These are phyloP conservation scores for Globisporangium uncinulatum DNA, from an alignment of 352 stramenopile species.

Conservation along the genomic window DNA sequence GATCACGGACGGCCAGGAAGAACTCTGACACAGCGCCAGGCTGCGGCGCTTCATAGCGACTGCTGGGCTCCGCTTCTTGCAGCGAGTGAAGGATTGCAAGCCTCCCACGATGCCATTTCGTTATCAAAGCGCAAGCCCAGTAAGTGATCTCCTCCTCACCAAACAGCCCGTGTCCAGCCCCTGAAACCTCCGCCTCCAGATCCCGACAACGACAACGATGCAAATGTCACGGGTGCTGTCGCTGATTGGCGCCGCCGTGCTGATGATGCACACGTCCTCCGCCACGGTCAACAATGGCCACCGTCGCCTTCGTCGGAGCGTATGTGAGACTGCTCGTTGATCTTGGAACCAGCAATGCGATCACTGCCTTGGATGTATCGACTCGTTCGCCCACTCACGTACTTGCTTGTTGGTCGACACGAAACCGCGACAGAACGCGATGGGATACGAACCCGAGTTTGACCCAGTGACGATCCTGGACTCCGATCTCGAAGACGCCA, in stretches of 20 bases:
- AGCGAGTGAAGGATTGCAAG: neutral
- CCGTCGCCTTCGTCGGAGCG: neutral
- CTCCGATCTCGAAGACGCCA: neutral
- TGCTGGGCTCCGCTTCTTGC: neutral
- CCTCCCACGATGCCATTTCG: neutral
- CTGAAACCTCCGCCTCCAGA: too few relatives aligned
- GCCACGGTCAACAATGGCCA: neutral
- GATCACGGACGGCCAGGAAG: neutral
- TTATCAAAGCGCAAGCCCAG: neutral
- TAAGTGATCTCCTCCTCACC: neutral
- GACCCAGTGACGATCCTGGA: neutral
- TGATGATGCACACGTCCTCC: neutral
- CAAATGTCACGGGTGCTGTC: neutral
- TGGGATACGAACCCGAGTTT: neutral
- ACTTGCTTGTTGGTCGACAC: neutral
- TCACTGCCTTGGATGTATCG: neutral
- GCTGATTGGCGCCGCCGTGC: neutral
- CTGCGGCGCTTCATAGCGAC: neutral
- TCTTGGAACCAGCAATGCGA: neutral
- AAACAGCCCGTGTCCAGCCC: too few relatives aligned
- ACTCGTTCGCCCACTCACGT: neutral
- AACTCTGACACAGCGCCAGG: neutral
- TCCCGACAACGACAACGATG: neutral
- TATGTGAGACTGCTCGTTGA: neutral
- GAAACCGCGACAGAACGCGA: neutral